Conservation (phyloP, 257 asterid species). For the Nemophila menziesii region DNA sequence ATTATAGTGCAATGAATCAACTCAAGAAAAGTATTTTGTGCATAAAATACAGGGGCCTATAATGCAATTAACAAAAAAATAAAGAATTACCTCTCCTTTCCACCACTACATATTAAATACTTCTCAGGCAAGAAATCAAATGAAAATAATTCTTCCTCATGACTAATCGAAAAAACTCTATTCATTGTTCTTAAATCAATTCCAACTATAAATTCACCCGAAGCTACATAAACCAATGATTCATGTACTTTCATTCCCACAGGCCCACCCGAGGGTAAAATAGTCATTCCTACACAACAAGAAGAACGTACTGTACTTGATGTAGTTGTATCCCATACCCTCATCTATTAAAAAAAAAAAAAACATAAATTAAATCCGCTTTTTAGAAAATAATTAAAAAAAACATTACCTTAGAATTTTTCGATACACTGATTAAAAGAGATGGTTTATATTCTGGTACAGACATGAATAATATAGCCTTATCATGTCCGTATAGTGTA, state of each 20-base stretch:
- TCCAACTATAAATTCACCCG: slow-evolving; percentile 48
- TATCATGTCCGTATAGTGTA: slow-evolving; percentile 76
- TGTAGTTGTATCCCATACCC: slow-evolving; percentile 61
- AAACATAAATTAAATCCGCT: no score
- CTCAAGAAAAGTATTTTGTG: background rate
- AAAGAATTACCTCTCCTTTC: slow-evolving; percentile 50
- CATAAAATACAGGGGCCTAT: background rate
- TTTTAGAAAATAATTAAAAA: background rate
- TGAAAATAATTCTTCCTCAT: slow-evolving; percentile 29
- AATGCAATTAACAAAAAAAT: no score
- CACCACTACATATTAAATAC: slow-evolving; percentile 55
- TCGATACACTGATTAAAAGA: slow-evolving; percentile 59
- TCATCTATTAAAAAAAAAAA: slow-evolving; percentile 25
- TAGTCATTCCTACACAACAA: slow-evolving; percentile 64
- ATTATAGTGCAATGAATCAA: background rate
- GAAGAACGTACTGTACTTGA: slow-evolving; percentile 55
- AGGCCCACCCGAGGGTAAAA: slow-evolving; percentile 36
- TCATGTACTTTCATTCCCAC: slow-evolving; percentile 69
- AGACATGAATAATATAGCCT: slow-evolving; percentile 51
- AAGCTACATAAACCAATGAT: slow-evolving; percentile 54
- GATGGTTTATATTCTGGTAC: slow-evolving; percentile 71
- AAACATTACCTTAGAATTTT: slow-evolving; percentile 56
- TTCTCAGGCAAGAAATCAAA: slow-evolving; percentile 54
- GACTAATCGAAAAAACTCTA: slow-evolving; percentile 28
- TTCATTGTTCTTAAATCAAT: slow-evolving; percentile 69